Evolutionary conservation across 331 rosid genomes (phyloP).

Genomic region (Arachis monticola): DNA sequence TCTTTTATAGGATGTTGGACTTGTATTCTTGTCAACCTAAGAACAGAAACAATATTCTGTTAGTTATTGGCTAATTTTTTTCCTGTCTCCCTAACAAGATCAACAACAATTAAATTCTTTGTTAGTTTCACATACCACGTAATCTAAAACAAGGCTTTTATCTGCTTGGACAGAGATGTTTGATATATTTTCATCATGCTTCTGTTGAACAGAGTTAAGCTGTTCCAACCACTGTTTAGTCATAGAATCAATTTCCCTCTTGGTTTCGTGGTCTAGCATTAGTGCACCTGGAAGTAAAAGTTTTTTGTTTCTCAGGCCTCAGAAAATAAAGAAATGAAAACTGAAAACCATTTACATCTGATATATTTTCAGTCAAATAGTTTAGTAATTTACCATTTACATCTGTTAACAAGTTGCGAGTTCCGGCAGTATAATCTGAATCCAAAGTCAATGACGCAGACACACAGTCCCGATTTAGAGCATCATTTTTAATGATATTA

Average conservation of each 20-base stretch:
- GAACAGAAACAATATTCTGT: conserved; percentile 1
- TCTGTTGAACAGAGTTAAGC: conserved; percentile 59
- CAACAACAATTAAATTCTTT: background rate
- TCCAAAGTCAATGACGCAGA: conserved; percentile 54
- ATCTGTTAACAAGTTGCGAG: conserved; percentile 48
- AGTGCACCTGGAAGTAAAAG: conserved; percentile 55
- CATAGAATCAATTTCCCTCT: conserved; percentile 71
- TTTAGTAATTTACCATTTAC: conserved; percentile 62
- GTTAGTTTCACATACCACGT: conserved; percentile 52
- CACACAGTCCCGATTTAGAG: conserved; percentile 56
- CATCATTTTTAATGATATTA: conserved; percentile 49
- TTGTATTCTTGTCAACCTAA: conserved; percentile 63
- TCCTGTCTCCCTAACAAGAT: too few relatives aligned
- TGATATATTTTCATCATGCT: conserved; percentile 60
- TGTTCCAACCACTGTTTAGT: conserved; percentile 53
- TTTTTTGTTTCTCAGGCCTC: background rate
- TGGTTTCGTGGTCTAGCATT: conserved; percentile 61
- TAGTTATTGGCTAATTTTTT: too few relatives aligned
- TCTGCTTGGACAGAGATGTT: conserved; percentile 67
- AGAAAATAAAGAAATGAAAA: conserved; percentile 17
- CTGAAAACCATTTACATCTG: background rate
- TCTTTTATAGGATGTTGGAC: conserved; percentile 48
- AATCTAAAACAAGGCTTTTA: conserved; percentile 66
- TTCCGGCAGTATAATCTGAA: conserved; percentile 56
- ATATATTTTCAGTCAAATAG: background rate